phyloP scores from a whole-genome alignment of 2,329 filamentous ascomycete genomes.

The Sclerotiophoma versabilis region DNA sequence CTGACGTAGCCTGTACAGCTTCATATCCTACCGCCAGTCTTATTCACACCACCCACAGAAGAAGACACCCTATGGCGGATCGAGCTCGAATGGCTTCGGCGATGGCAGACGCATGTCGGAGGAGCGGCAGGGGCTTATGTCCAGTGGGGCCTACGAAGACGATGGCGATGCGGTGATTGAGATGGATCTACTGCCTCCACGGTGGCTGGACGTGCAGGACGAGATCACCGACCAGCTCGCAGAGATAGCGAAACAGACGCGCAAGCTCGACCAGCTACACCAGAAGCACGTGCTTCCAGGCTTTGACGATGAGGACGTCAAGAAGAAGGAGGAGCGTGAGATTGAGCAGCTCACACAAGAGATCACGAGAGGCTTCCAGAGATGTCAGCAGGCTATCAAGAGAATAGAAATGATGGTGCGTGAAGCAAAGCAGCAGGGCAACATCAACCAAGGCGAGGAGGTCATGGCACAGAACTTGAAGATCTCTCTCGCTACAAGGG shows the following conservation, averaged over 20 bases:
- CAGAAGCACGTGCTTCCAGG: constrained; percentile 96
- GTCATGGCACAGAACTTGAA: constrained; percentile 97
- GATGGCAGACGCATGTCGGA: constrained; percentile 58
- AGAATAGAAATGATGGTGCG: constrained; percentile 85
- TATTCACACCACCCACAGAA: constrained; percentile 94
- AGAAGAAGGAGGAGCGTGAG: constrained; percentile 83
- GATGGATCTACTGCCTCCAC: constrained; percentile 94
- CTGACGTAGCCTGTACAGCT: constrained; percentile 65
- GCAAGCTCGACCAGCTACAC: constrained; percentile 87
- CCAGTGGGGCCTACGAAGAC: constrained; percentile 76
- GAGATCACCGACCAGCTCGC: constrained; percentile 85
- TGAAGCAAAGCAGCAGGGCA: constrained; percentile 76
- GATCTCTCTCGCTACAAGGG: constrained; percentile 83
- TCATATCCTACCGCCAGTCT: constrained; percentile 98
- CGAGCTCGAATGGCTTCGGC: constrained; percentile 63
- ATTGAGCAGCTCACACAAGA: constrained; percentile 91
- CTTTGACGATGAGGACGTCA: constrained; percentile 93
- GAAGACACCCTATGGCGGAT: constrained; percentile 69
- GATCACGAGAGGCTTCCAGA: constrained; percentile 87
- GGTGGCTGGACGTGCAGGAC: constrained; percentile 95
- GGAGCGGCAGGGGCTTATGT: constrained; percentile 84
- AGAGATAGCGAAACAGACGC: constrained; percentile 81
- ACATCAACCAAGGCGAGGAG: constrained; percentile 82
- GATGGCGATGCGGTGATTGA: constrained; percentile 96
- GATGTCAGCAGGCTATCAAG: constrained; percentile 88